Conservation (phyloP, 805 yeast species). For the Nakazawaea holstii region DNA sequence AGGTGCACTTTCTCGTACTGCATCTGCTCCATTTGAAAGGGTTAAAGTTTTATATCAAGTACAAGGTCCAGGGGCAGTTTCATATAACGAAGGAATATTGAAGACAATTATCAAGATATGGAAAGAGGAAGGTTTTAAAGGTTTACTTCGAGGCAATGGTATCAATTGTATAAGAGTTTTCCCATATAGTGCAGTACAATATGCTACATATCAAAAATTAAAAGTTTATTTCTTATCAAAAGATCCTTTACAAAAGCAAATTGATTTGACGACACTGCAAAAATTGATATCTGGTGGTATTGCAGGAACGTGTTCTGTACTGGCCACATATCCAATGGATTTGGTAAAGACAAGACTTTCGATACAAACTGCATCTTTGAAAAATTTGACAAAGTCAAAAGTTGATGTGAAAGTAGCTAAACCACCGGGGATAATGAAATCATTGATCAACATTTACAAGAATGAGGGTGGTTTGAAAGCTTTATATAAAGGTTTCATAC, state of each 20-base stretch:
- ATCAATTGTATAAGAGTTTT: slow-evolving; percentile 84
- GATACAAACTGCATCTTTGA: slow-evolving; percentile 72
- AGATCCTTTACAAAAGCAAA: slow-evolving; percentile 18
- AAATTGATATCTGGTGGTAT: slow-evolving; percentile 72
- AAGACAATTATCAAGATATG: slow-evolving; percentile 75
- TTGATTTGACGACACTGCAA: slow-evolving; percentile 44
- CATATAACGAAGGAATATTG: slow-evolving; percentile 63
- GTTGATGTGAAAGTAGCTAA: slow-evolving; percentile 19
- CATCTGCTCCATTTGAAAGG: slow-evolving; percentile 92
- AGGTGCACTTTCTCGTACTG: slow-evolving; percentile 82
- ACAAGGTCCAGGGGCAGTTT: slow-evolving; percentile 56
- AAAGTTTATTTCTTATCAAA: slow-evolving; percentile 33
- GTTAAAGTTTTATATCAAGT: slow-evolving; percentile 89
- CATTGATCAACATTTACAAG: slow-evolving; percentile 52
- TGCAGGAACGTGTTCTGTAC: slow-evolving; percentile 77
- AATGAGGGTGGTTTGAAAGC: slow-evolving; percentile 81
- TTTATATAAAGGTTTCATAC: slow-evolving; percentile 77
- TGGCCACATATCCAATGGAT: slow-evolving; percentile 89
- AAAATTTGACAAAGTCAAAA: slow-evolving; percentile 42
- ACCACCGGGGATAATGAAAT: slow-evolving; percentile 69
- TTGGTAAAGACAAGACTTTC: slow-evolving; percentile 85
- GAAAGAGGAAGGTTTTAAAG: slow-evolving; percentile 87
- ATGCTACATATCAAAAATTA: slow-evolving; percentile 69
- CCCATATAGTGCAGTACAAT: slow-evolving; percentile 94
- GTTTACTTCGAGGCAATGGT: slow-evolving; percentile 86